A percentile compares a stretch with the other conserved stretches of the same genome.
Evolutionary conservation across 139 green algal species (phyloP).

Genomic region (Chlamydomonas sphaeroides): DNA sequence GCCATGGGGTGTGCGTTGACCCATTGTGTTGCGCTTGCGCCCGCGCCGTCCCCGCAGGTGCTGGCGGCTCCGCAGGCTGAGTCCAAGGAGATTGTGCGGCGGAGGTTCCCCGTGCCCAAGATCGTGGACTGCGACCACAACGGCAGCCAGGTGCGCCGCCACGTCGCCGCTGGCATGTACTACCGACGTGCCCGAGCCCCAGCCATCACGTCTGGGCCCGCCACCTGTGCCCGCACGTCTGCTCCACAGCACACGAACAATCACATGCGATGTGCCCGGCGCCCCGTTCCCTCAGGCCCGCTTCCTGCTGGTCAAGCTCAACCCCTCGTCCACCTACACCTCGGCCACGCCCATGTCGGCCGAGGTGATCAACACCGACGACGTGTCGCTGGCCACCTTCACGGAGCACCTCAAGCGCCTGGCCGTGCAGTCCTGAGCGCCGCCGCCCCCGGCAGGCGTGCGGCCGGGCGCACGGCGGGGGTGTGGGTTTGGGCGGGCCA

Average conservation of each 20-base stretch:
- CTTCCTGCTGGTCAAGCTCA: conserved; percentile 98
- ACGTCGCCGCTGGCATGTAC: too few relatives aligned
- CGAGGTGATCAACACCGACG: conserved; percentile 98
- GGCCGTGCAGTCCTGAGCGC: conserved; percentile 26
- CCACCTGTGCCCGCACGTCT: too few relatives aligned
- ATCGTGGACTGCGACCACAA: conserved; percentile 98
- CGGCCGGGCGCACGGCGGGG: too few relatives aligned
- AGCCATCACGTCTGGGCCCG: too few relatives aligned
- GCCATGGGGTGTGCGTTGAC: too few relatives aligned
- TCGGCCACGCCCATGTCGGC: conserved; percentile 54
- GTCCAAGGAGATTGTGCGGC: conserved; percentile 71
- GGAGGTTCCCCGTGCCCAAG: conserved; percentile 91
- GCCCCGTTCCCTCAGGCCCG: conserved; percentile 87
- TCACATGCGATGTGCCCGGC: neutral
- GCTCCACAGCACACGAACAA: too few relatives aligned
- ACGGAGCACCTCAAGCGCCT: conserved; percentile 91
- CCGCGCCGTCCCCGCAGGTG: conserved; percentile 89
- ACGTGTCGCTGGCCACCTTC: conserved; percentile 93
- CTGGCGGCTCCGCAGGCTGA: conserved; percentile 74
- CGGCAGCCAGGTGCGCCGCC: conserved; percentile 81
- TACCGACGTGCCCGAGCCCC: too few relatives aligned
- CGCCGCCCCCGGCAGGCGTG: too few relatives aligned
- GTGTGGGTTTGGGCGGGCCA: too few relatives aligned
- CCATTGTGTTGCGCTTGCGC: too few relatives aligned
- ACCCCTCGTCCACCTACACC: conserved; percentile 94